These are phyloP conservation scores for Exophiala alcalophila DNA, from an alignment of 2,329 filamentous ascomycete genomes.

Conservation along the genomic window DNA sequence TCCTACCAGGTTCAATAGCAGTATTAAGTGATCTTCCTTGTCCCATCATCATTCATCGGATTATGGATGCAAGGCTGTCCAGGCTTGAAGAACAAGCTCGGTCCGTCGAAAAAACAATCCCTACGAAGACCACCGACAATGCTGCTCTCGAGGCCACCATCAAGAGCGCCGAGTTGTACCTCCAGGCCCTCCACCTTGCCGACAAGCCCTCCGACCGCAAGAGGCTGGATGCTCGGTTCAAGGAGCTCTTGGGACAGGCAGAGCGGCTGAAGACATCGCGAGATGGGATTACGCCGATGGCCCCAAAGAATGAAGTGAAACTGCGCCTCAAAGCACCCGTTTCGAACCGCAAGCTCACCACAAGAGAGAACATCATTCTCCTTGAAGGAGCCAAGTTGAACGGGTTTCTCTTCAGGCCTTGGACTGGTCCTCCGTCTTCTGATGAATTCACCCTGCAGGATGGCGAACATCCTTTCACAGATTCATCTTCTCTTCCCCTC, in stretches of 20 bases:
- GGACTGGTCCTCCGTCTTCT: slow-evolving; percentile 62
- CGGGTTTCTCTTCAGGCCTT: slow-evolving; percentile 79
- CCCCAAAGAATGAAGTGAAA: slow-evolving; percentile 11
- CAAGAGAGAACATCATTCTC: slow-evolving; percentile 71
- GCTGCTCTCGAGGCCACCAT: slow-evolving; percentile 74
- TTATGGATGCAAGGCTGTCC: slow-evolving; percentile 15
- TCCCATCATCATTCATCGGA: too few species aligned
- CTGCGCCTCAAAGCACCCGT: slow-evolving; percentile 31
- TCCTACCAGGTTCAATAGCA: too few species aligned
- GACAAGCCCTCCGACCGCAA: slow-evolving; percentile 61
- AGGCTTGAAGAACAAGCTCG: slow-evolving; percentile 25
- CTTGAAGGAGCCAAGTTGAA: slow-evolving; percentile 76
- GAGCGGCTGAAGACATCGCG: slow-evolving; percentile 65
- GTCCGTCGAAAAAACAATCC: slow-evolving; percentile 19
- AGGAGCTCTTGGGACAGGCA: slow-evolving; percentile 66
- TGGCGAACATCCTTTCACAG: slow-evolving; percentile 59
- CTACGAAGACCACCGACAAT: slow-evolving; percentile 39
- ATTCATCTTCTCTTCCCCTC: slow-evolving; percentile 66
- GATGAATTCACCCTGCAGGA: slow-evolving; percentile 59
- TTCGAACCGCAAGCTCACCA: slow-evolving; percentile 61
- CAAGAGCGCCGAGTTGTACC: slow-evolving; percentile 73
- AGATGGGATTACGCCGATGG: slow-evolving; percentile 1
- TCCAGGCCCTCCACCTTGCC: slow-evolving; percentile 67
- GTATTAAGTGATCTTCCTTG: too few species aligned
- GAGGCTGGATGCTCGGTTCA: slow-evolving; percentile 66